Percentiles rank a stretch among this genome's conserved stretches.
Conservation (phyloP, 2,329 filamentous ascomycete genomes). For the Penicillium sp. region DNA sequence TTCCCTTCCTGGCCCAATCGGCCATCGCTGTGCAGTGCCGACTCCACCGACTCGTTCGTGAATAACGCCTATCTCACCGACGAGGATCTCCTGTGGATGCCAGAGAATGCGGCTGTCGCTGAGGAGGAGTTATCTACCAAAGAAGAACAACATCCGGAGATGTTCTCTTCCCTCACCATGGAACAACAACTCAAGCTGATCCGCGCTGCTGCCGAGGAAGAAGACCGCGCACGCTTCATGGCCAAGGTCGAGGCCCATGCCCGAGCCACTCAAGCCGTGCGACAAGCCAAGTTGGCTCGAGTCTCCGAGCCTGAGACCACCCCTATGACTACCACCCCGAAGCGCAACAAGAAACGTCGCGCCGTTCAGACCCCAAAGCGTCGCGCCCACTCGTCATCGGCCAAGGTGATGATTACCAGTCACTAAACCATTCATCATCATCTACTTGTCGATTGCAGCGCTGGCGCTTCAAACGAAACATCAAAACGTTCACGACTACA, state of each 20-base stretch:
- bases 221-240: constrained; percentile 43
- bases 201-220: constrained; percentile 40
- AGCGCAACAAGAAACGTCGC: constrained; percentile 38
- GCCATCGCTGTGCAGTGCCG: constrained; percentile 39
- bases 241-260: constrained; percentile 48
- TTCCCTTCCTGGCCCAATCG: constrained; percentile 52
- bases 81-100: constrained; percentile 45
- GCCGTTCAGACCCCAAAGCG: constrained; percentile 31
- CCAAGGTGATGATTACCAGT: constrained; percentile 17
- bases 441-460: constrained; percentile 16
- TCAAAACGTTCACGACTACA: background rate
- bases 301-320: constrained; percentile 20
- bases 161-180: constrained; percentile 37
- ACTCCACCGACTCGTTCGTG: constrained; percentile 35
- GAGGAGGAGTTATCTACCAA: constrained; percentile 28
- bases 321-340: background rate
- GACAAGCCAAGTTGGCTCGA: constrained; percentile 37
- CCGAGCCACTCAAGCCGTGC: constrained; percentile 44
- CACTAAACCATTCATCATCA: constrained; percentile 1
- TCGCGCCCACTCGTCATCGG: constrained; percentile 29
- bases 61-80: constrained; percentile 49
- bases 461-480: constrained; percentile 23
- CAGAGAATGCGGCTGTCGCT: constrained; percentile 32
- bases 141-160: constrained; percentile 22
- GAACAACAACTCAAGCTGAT: constrained; percentile 46